Conservation (phyloP, 306 rosid species). For the Senna siamea region DNA sequence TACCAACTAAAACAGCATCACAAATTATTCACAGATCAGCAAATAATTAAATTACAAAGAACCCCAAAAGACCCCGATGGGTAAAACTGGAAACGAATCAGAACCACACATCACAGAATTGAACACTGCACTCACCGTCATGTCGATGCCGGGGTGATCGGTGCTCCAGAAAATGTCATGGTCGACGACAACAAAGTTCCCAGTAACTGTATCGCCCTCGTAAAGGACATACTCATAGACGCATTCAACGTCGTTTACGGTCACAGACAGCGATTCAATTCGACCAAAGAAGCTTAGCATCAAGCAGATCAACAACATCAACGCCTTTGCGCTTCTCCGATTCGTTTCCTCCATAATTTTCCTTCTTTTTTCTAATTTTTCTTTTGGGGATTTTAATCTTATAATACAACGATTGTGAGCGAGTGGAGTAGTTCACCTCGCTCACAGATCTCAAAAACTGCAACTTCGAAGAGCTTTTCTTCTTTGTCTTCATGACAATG, state of each 20-base stretch:
- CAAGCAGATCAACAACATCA: slow-evolving; percentile 50
- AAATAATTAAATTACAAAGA: slow-evolving; percentile 11
- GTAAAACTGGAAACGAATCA: slow-evolving; percentile 5
- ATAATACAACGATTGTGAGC: background rate
- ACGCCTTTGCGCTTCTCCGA: slow-evolving; percentile 43
- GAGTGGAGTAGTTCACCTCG: background rate
- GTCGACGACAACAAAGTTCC: slow-evolving; percentile 93
- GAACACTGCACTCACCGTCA: slow-evolving; percentile 53
- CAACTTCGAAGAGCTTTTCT: background rate
- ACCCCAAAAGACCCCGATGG: background rate
- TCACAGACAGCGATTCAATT: slow-evolving; percentile 75
- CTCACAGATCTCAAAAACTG: slow-evolving; percentile 32
- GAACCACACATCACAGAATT: background rate
- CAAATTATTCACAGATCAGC: background rate
- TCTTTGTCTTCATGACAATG: background rate
- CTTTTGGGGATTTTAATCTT: slow-evolving; percentile 6
- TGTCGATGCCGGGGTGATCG: slow-evolving; percentile 96
- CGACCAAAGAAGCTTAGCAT: slow-evolving; percentile 53
- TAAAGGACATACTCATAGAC: slow-evolving; percentile 87
- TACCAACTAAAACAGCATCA: slow-evolving; percentile 6
- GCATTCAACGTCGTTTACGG: slow-evolving; percentile 87
- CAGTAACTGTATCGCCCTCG: slow-evolving; percentile 82
- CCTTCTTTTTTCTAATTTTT: background rate
- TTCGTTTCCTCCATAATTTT: slow-evolving; percentile 56
- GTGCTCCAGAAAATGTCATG: slow-evolving; percentile 93